Base-by-base conservation (phyloP, 306 rosid genomes). In the Cicer judaicum region DNA sequence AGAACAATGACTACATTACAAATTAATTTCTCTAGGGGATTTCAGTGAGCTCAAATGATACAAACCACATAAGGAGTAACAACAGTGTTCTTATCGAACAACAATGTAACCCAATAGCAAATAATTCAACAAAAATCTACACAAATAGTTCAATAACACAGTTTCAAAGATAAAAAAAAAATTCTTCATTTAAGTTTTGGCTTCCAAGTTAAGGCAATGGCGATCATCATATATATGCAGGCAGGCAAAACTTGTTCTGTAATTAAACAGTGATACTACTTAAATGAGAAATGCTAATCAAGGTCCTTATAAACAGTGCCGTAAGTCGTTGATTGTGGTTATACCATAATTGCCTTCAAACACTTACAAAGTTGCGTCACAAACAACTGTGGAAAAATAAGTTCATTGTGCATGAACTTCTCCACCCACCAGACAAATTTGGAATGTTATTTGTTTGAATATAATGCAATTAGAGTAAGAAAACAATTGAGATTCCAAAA, bases 1-100 rank as follows among this genome's bases (percentile, higher is more conserved):
- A 65, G 38, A 10, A 18, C 46, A 52, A 40, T 75, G 42, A 64
- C 79, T 75, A 52, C 18, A 64, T 55, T 64, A 4, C 57, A 63
- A 40, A 21, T 16, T 61, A 70, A 36, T 75, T 39, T 49, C 36
- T 61, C 39, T 72, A 68, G 44, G 44, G 39, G 46, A 68, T 39
- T n/a, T 57, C 14, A 1, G 46, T n/a, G 46, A 78, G 66, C 18
- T 40, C 39, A 41, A 59, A 42, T 18, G 34, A 59, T 59, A 18
- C 9, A 53, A 38, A 47, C 29, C 60, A 64, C 39, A 49, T 7
- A 8, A 56, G 29, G 11, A 9, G 53, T n/a, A 40, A 39, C n/a
- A 65, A 21, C 34, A 38, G 64, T 8, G 61, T 52, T 52, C 68
- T 38, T 50, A 62, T 36, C 77, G 34, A 48, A 48, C 42, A 74